Base-by-base conservation (phyloP, 345 rosid species). In the Hibiscus mutabilis region DNA sequence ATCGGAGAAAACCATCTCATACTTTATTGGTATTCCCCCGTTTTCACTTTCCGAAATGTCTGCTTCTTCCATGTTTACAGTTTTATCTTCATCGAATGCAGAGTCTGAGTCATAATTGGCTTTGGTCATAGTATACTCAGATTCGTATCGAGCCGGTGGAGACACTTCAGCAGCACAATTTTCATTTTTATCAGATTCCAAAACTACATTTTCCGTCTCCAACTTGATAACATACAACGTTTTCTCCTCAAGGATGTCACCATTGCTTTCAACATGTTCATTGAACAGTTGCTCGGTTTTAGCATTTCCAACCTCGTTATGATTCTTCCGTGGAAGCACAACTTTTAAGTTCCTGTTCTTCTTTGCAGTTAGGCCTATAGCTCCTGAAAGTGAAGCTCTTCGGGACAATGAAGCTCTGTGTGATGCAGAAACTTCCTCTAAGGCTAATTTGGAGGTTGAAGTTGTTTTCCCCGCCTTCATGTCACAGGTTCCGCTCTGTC, bases 201-300 rank as follows among this genome's bases (percentile, higher is more conserved):
- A 64, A 75, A 76, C 40, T 69, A 72, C 78, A 60, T 81, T 66
- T 74, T 78, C 84, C 31, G 84, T 82, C 74, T 85, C 79, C 89
- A 83, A 76, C 70, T 87, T 78, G 64, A 90, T 75, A 58, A 90
- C 91, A 80, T 85, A 79, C 16, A 92, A 75, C 13, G 89, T 89
- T 71, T 89, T 90, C 78, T 87, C 98, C 74, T 79, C 73, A 57
- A 83, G 81, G 37, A 21, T 64, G 66, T 81, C 83, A 66, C 3
- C 0, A 0, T 11, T 42, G 12, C 46, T 42, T 42, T 11, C 46
- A 2, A 42, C 46, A 9, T 51, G 56, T 5, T 51, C 56, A 51
- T 51, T 21, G 1, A 51, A 6, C n/a, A 77, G 5, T 73, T 80
- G 74, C 72, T 76, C 66, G 61, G 75, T 55, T 19, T 80, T 81